phyloP scores from a whole-genome alignment of 768 basidiomycete genomes.

The Podaxis pistillaris region DNA sequence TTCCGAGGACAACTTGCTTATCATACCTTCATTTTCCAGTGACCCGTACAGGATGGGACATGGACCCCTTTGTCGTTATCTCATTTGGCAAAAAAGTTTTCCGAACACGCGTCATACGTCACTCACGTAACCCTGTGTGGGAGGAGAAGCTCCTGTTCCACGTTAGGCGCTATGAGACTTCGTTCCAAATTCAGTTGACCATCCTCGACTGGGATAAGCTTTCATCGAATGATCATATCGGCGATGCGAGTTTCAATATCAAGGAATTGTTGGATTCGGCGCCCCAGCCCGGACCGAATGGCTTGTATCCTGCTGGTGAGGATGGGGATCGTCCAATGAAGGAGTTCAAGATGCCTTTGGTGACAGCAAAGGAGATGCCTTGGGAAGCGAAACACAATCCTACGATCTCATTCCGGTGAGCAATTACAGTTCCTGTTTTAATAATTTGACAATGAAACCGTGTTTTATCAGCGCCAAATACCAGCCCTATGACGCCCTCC shows the following conservation, averaged over 20 bases:
- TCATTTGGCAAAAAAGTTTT: conserved; percentile 98
- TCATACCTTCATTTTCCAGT: conserved; percentile 38
- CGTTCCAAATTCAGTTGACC: conserved; percentile 75
- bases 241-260: conserved; percentile 72
- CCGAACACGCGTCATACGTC: conserved; percentile 84
- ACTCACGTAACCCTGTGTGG: conserved; percentile 83
- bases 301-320: conserved; percentile 52
- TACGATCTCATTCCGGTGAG: conserved; percentile 62
- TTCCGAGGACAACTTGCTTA: background rate
- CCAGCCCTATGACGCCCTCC: conserved; percentile 90
- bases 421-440: background rate
- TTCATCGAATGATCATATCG: conserved; percentile 84
- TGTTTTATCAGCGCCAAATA: conserved; percentile 71
- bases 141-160: conserved; percentile 96
- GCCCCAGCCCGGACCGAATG: conserved; percentile 62
- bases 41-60: conserved; percentile 88
- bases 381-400: conserved; percentile 80
- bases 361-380: conserved; percentile 55
- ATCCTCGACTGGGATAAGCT: conserved; percentile 98
- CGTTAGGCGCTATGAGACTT: conserved; percentile 81
- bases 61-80: conserved; percentile 96
- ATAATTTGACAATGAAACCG: background rate
- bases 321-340: conserved; percentile 66
- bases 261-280: conserved; percentile 65
- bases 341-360: conserved; percentile 66